These are phyloP conservation scores for Scutellaria minor DNA, from an alignment of 257 asterid species.

Conservation along the genomic window DNA sequence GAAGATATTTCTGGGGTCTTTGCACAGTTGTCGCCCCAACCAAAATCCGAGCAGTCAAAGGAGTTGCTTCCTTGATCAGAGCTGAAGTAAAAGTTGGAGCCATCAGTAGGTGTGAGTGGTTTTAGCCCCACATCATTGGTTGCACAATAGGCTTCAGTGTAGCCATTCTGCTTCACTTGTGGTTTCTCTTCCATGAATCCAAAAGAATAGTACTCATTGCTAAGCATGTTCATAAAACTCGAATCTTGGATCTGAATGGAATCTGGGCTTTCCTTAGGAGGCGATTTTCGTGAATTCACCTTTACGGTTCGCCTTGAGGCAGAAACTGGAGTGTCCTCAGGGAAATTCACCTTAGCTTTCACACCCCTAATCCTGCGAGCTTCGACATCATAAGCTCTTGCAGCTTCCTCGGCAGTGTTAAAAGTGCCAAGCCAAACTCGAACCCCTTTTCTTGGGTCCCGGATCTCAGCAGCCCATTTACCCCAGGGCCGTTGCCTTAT, in stretches of 20 bases:
- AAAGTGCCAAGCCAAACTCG: slow-evolving; percentile 98
- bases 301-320: slow-evolving; percentile 44
- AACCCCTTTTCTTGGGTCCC: slow-evolving; percentile 92
- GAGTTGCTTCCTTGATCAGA: slow-evolving; percentile 85
- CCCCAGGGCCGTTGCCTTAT: slow-evolving; percentile 98
- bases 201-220: slow-evolving; percentile 36
- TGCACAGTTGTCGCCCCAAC: slow-evolving; percentile 68
- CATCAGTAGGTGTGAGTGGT: neutral
- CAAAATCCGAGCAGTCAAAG: slow-evolving; percentile 75
- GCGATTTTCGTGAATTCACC: slow-evolving; percentile 42
- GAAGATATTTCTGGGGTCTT: slow-evolving; percentile 81
- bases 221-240: slow-evolving; percentile 31
- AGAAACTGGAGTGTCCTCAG: slow-evolving; percentile 55
- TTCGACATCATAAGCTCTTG: slow-evolving; percentile 87
- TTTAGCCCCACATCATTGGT: no score
- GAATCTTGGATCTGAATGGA: slow-evolving; percentile 31
- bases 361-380: slow-evolving; percentile 88
- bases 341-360: slow-evolving; percentile 88
- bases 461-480: slow-evolving; percentile 99
- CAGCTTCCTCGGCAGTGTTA: slow-evolving; percentile 98
- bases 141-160: slow-evolving; percentile 12
- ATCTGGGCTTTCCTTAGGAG: slow-evolving; percentile 36
- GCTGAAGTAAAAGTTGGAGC: slow-evolving; percentile 51
- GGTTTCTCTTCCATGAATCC: slow-evolving; percentile 65
- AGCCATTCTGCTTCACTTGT: slow-evolving; percentile 41